phyloP scores from a whole-genome alignment of 495 filamentous ascomycete species.

The Amniculicola lignicola region DNA sequence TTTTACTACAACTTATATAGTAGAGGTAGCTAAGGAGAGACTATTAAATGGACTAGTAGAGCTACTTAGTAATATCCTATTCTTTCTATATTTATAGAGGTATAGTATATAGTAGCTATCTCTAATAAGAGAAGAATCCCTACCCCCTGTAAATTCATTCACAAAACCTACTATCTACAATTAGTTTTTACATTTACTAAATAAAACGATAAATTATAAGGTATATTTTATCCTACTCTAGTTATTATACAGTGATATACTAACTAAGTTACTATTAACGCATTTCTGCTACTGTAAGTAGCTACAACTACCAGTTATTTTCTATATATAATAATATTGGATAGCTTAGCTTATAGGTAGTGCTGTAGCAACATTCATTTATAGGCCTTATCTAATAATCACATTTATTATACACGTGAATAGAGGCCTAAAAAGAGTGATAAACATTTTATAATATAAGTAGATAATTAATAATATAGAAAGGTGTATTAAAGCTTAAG shows the following conservation, averaged over 20 bases:
- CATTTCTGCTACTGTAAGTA: not conserved
- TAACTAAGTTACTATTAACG: not conserved
- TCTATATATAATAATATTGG: not conserved
- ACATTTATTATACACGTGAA: not conserved
- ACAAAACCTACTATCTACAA: not conserved
- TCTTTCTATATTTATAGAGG: slow-evolving; percentile 7
- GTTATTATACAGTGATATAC: not conserved
- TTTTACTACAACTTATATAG: not conserved
- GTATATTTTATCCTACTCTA: not conserved
- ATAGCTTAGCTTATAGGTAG: not conserved
- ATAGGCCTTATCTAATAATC: not conserved
- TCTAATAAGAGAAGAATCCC: not conserved
- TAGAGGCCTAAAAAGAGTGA: not conserved
- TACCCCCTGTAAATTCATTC: not conserved
- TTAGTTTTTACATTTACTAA: not conserved
- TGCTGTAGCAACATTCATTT: not conserved
- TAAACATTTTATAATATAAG: not conserved
- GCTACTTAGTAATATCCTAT: slow-evolving; percentile 8
- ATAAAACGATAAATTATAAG: not conserved
- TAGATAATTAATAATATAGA: not conserved
- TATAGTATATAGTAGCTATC: not conserved
- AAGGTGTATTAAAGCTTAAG: not conserved
- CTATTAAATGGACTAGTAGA: not conserved
- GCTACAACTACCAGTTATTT: not conserved
- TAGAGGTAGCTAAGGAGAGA: not conserved